phyloP scores from a whole-genome alignment of 208 protist species.

The Leishmania martiniquensis region DNA sequence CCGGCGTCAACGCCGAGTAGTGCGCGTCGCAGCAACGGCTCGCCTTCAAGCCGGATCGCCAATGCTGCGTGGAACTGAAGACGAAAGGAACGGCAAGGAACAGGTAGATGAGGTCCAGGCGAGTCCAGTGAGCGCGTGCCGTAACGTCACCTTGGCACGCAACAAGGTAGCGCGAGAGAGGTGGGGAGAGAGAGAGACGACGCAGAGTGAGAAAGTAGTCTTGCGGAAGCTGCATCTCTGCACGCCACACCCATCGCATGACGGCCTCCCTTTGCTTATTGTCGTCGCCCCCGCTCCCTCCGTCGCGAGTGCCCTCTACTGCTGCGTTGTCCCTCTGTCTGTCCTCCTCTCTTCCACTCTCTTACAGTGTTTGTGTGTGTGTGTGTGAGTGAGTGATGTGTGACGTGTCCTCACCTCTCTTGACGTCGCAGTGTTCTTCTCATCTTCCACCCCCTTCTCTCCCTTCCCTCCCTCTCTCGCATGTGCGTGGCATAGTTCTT shows the following conservation, averaged over 20 bases:
- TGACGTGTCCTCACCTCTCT: too few relatives aligned
- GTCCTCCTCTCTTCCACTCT: too few relatives aligned
- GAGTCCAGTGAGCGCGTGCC: not conserved
- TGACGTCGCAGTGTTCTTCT: too few relatives aligned
- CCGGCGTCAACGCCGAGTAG: slow-evolving; percentile 25
- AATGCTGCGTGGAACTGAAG: slow-evolving; percentile 59
- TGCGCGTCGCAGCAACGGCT: slow-evolving; percentile 23
- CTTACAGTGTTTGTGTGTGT: slow-evolving; percentile 5
- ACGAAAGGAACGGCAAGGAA: not conserved
- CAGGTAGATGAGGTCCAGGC: not conserved
- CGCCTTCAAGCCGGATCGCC: slow-evolving; percentile 22
- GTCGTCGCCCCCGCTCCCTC: too few relatives aligned
- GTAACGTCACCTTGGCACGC: not conserved
- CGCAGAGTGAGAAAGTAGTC: not conserved
- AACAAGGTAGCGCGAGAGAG: not conserved
- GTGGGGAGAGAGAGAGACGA: not conserved
- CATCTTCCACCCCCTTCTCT: too few relatives aligned
- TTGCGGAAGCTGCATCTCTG: not conserved
- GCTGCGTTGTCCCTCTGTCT: not conserved
- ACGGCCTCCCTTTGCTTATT: not conserved
- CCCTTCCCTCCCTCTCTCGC: slow-evolving; percentile 11
- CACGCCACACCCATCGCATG: not conserved
- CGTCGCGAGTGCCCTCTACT: too few relatives aligned
- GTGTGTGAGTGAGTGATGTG: too few relatives aligned
- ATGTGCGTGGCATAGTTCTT: slow-evolving; percentile 2